Percentiles rank a stretch among this genome's conserved stretches.
phyloP scores from a whole-genome alignment of 2,329 filamentous ascomycete genomes.

The Peltaster fructicola region DNA sequence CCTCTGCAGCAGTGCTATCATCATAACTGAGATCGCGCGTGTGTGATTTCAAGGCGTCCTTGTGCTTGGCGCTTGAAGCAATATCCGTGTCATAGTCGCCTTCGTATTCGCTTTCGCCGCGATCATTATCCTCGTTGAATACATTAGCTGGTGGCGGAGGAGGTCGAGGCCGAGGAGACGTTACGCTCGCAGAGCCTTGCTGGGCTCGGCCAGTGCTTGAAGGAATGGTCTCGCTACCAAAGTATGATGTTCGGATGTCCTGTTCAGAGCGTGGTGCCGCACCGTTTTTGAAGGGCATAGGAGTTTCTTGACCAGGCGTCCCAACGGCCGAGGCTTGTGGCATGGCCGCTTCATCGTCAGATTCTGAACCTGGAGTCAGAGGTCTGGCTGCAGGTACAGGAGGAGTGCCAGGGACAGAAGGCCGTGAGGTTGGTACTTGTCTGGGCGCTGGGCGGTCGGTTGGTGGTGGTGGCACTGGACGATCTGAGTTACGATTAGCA shows the following conservation, averaged over 20 bases:
- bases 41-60: conserved; percentile 77
- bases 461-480: conserved; percentile 40
- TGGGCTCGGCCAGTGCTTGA: conserved; percentile 15
- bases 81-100: conserved; percentile 98
- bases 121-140: conserved; percentile 36
- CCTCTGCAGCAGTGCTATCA: conserved; percentile 38
- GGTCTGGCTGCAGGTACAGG: conserved; percentile 19
- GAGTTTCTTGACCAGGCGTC: conserved; percentile 11
- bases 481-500: no score
- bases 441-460: no score
- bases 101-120: conserved; percentile 84
- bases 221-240: conserved; percentile 19
- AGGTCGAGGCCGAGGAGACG: conserved; percentile 26
- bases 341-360: conserved; percentile 67
- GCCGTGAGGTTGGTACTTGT: no score
- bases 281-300: conserved; percentile 8
- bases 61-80: conserved; percentile 79
- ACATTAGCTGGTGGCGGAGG: conserved; percentile 26
- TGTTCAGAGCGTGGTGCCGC: conserved; percentile 13
- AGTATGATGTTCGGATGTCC: conserved; percentile 24
- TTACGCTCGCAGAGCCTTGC: conserved; percentile 19
- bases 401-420: no score
- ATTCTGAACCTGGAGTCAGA: conserved; percentile 61
- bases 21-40: conserved; percentile 61
- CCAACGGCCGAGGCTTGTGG: conserved; percentile 24